Evolutionary conservation across 495 filamentous ascomycete species (phyloP), one percentile per base, ranked within the genome.

Genomic region (Thermochaetoides thermophila): DNA sequence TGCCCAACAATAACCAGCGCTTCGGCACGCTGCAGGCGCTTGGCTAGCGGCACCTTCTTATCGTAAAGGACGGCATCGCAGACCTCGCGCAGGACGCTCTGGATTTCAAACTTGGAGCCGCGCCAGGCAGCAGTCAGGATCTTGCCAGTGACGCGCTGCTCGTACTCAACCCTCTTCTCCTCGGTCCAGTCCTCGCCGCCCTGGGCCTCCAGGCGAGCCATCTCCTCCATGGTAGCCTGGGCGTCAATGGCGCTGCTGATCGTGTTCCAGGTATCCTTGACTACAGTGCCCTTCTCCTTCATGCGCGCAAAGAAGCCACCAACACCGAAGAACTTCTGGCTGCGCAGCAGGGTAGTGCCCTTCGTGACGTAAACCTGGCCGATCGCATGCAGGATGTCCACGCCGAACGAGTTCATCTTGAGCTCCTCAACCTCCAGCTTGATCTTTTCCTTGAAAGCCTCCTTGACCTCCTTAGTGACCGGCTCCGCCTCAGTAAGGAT

Each of bases 161-260:
- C 87, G 44, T 86, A 93, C 59, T 99, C 89, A n/a, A 78, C 66
- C 60, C 84, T 87, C 66, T 81, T 85, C 73, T 99, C 91, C 43
- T 96, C 89, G 7, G 89, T 95, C 89, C 89, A 99, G 26, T 93
- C 87, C 34, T 95, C 91, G 14, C 89, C 89, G 13, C 89, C 89
- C 48, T 78, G 78, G 64, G 94, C 81, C 59, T 99, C 91, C 57
- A 84, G 57, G 52, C 87, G 85, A 16, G 85, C 85, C 89, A 99
- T 96, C 54, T 95, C 89, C 57, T 96, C 91, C 77, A 99, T 92
- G 32, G 84, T 93, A 67, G 91, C 74, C 57, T 99, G 89, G 27
- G 89, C 89, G 47, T 94, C 86, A 39, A 99, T 94, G n/a, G 89
- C 89, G 13, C 82, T 91, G 17, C 75, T 82, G 47, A 99, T 93